phyloP scores from a whole-genome alignment of 495 filamentous ascomycete species.

The Trichoderma parareesei region DNA sequence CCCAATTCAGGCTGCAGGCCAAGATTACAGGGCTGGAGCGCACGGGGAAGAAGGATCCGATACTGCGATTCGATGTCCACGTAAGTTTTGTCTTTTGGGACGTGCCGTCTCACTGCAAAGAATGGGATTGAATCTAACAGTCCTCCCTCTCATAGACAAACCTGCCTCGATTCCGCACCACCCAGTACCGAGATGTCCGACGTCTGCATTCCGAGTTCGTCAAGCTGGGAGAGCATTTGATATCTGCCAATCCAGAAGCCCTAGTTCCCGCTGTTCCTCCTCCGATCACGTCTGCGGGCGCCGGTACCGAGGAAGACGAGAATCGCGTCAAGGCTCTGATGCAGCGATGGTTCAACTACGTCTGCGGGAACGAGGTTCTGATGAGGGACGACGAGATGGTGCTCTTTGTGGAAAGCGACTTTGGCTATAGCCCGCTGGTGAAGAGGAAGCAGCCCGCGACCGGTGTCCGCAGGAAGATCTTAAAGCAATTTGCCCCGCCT shows the following conservation, averaged over 20 bases:
- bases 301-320: conserved; percentile 96
- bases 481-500: conserved; percentile 98
- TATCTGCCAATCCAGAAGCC: conserved; percentile 92
- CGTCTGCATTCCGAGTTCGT: conserved; percentile 92
- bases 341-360: conserved; percentile 90
- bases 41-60: conserved; percentile 89
- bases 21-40: conserved; percentile 91
- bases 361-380: conserved; percentile 85
- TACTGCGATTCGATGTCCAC: conserved; percentile 93
- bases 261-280: conserved; percentile 96
- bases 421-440: conserved; percentile 93
- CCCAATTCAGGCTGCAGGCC: conserved; percentile 78
- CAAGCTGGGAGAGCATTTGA: conserved; percentile 88
- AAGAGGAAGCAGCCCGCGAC: conserved; percentile 96
- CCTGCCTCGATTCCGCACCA: conserved; percentile 92
- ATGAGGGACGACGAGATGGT: conserved; percentile 95
- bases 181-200: conserved; percentile 94
- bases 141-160: conserved; percentile 60
- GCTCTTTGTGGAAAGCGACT: conserved; percentile 95
- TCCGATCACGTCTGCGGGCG: conserved; percentile 82
- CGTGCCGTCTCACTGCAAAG: not conserved
- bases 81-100: conserved; percentile 44
- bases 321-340: conserved; percentile 74
- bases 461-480: conserved; percentile 82
- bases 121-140: conserved; percentile 10